A percentile compares a stretch with the other conserved stretches of the same genome.
Conservation (phyloP, 1,284 basidiomycete species). For the Cryptococcus floricola region DNA sequence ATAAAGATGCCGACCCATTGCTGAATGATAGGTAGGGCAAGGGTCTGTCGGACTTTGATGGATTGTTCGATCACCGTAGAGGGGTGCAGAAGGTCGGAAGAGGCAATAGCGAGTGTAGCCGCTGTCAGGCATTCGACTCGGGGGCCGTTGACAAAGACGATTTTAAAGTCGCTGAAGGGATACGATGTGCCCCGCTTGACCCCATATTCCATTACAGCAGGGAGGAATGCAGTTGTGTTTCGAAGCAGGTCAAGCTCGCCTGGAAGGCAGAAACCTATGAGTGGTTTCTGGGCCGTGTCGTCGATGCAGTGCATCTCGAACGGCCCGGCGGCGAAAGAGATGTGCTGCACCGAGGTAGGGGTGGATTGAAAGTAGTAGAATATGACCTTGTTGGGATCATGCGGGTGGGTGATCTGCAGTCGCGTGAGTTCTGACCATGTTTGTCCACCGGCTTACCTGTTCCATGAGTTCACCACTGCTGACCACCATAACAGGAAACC, state of each 20-base stretch:
- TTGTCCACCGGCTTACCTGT: constrained; percentile 58
- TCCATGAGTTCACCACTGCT: constrained; percentile 92
- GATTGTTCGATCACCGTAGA: constrained; percentile 90
- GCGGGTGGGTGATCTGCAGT: constrained; percentile 79
- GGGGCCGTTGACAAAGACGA: constrained; percentile 92
- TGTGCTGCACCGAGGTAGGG: constrained; percentile 88
- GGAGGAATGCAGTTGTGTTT: constrained; percentile 69
- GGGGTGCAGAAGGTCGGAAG: constrained; percentile 80
- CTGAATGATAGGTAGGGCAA: constrained; percentile 83
- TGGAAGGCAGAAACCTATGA: constrained; percentile 90
- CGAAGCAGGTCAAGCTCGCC: constrained; percentile 65
- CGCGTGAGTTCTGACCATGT: neutral
- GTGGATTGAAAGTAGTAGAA: constrained; percentile 88
- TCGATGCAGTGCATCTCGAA: constrained; percentile 76
- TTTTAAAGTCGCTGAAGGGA: constrained; percentile 90
- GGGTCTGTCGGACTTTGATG: constrained; percentile 78
- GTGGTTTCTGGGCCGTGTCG: constrained; percentile 64
- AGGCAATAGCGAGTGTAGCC: constrained; percentile 76
- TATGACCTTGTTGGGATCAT: constrained; percentile 89
- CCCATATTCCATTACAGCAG: constrained; percentile 88
- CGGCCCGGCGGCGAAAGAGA: constrained; percentile 92
- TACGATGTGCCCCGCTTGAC: constrained; percentile 87
- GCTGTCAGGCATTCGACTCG: constrained; percentile 74
- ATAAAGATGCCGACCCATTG: constrained; percentile 99
- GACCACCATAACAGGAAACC: constrained; percentile 75